Conservation (phyloP, 2,329 filamentous ascomycete genomes). For the Paecilomyces formosus region DNA sequence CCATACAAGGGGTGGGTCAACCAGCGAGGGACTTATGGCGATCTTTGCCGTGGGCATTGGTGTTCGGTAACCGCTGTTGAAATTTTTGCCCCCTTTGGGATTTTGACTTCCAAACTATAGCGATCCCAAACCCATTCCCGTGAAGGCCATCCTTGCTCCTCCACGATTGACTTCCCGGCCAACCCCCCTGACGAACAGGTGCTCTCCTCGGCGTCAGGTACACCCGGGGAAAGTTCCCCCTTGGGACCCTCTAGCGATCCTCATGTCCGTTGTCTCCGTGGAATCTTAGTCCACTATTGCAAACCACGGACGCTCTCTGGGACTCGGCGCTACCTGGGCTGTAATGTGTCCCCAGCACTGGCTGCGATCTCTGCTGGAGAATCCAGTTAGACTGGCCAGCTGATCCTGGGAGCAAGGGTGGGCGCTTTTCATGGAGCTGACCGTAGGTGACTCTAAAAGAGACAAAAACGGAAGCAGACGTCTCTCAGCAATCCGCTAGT, state of each 20-base stretch:
- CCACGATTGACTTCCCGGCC: background rate
- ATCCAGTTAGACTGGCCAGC: background rate
- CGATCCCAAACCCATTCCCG: background rate
- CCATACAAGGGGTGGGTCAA: background rate
- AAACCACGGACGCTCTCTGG: background rate
- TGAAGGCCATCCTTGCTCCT: background rate
- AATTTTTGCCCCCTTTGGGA: background rate
- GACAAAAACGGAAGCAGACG: background rate
- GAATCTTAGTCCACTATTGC: background rate
- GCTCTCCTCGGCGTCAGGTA: background rate
- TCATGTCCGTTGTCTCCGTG: background rate
- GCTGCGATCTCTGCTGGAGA: slow-evolving; percentile 1
- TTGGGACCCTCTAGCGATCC: background rate
- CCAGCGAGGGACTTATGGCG: background rate
- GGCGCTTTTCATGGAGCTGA: background rate
- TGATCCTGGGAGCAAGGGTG: background rate
- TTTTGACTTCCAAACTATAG: background rate
- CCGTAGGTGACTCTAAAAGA: background rate
- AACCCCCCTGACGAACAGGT: background rate
- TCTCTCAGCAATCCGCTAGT: background rate
- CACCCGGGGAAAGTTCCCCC: background rate
- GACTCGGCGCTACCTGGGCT: background rate
- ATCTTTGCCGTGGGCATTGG: background rate
- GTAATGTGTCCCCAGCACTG: background rate
- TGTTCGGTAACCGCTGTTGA: background rate